These are phyloP conservation scores for Phialophora chinensis DNA, from an alignment of 2,329 filamentous ascomycete genomes.

Conservation along the genomic window DNA sequence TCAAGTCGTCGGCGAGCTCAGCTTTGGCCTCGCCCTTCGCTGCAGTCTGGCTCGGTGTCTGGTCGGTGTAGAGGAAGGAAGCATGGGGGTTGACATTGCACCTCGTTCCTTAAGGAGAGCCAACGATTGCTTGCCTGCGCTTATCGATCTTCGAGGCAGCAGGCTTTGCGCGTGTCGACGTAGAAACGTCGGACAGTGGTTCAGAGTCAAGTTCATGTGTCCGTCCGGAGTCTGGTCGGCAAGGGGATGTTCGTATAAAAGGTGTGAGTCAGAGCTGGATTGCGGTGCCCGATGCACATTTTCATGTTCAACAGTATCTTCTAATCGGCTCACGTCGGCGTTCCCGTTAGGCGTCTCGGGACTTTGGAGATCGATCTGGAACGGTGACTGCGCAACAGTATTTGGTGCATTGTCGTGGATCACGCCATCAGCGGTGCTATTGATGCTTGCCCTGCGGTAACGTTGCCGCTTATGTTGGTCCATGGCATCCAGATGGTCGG, in stretches of 20 bases:
- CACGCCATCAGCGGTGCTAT: slow-evolving; percentile 17
- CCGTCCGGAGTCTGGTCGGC: slow-evolving; percentile 1
- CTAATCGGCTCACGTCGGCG: not conserved
- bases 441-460: slow-evolving; percentile 22
- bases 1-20: not conserved
- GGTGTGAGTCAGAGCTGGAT: not conserved
- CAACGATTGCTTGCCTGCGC: slow-evolving; percentile 21
- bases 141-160: slow-evolving; percentile 15
- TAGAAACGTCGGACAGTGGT: slow-evolving; percentile 31
- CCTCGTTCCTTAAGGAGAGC: slow-evolving; percentile 24
- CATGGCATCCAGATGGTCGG: not conserved
- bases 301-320: not conserved
- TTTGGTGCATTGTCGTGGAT: not conserved
- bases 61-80: slow-evolving; percentile 22
- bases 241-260: not conserved
- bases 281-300: not conserved
- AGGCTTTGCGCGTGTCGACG: slow-evolving; percentile 29
- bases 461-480: slow-evolving; percentile 10
- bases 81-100: slow-evolving; percentile 23
- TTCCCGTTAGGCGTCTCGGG: not conserved
- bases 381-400: not conserved
- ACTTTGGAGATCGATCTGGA: not conserved
- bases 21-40: slow-evolving; percentile 20
- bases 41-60: slow-evolving; percentile 25
- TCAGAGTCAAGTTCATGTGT: slow-evolving; percentile 7